Evolutionary conservation across 441 rosid species (phyloP).

Genomic region (Croton setiger): DNA sequence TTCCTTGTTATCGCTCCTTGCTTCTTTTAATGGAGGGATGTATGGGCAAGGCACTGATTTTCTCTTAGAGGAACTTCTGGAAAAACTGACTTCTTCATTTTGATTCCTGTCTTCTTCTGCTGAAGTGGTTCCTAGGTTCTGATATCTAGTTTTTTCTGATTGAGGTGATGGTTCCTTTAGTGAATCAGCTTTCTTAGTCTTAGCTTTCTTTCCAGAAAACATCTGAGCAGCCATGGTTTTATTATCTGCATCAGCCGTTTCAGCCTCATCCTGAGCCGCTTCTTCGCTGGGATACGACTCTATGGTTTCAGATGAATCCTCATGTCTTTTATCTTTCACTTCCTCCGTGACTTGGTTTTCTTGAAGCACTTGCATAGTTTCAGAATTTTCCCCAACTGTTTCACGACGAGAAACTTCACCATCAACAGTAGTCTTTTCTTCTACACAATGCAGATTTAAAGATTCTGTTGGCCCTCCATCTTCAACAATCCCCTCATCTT

Average conservation of each 20-base stretch:
- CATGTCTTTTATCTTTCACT: background rate
- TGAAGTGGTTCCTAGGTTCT: background rate
- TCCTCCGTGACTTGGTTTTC: constrained; percentile 3
- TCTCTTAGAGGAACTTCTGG: background rate
- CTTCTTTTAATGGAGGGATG: background rate
- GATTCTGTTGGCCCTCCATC: background rate
- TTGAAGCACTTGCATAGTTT: background rate
- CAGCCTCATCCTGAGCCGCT: background rate
- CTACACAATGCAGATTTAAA: background rate
- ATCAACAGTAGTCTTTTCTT: background rate
- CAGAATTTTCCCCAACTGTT: background rate
- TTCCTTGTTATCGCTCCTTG: background rate
- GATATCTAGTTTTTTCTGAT: background rate
- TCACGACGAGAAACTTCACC: background rate
- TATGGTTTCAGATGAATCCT: background rate
- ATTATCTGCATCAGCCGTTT: background rate
- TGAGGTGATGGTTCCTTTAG: background rate
- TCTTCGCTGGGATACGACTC: background rate
- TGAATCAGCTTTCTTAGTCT: background rate
- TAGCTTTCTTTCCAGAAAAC: background rate
- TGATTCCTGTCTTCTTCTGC: background rate
- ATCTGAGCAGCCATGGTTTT: background rate
- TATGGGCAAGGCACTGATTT: background rate
- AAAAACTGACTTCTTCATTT: background rate
- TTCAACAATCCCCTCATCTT: background rate